phyloP scores from a whole-genome alignment of 179 eudicot genomes.

The Carnegiea gigantea region DNA sequence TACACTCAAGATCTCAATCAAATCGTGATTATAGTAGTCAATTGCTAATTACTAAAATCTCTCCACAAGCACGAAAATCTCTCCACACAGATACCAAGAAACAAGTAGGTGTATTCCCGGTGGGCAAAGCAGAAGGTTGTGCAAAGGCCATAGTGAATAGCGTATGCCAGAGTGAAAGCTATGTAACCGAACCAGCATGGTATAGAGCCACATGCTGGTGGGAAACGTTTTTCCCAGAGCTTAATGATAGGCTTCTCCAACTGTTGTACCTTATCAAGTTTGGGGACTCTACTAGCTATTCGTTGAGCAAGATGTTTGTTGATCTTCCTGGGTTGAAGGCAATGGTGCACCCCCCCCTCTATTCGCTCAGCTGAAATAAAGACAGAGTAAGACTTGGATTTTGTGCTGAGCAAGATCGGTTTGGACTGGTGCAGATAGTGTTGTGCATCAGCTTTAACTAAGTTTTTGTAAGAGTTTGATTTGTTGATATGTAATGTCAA shows the following conservation, averaged over 20 bases:
- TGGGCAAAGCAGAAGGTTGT: slow-evolving; percentile 23
- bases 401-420: not conserved
- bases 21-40: no score
- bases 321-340: slow-evolving; percentile 20
- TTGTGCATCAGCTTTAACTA: not conserved
- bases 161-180: slow-evolving; percentile 30
- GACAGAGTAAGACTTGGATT: slow-evolving; percentile 5
- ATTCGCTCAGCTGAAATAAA: slow-evolving; percentile 17
- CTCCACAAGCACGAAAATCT: no score
- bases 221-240: slow-evolving; percentile 20
- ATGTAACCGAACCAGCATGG: slow-evolving; percentile 34
- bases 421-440: not conserved
- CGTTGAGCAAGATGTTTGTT: slow-evolving; percentile 24
- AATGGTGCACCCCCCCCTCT: slow-evolving; percentile 15
- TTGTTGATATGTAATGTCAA: not conserved
- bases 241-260: slow-evolving; percentile 9
- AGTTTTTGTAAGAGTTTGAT: not conserved
- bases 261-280: slow-evolving; percentile 1
- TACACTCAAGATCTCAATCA: no score
- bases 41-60: no score
- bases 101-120: slow-evolving; percentile 28
- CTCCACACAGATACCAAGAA: no score
- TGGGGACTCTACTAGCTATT: slow-evolving; percentile 8
- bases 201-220: slow-evolving; percentile 20
- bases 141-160: slow-evolving; percentile 35